Percentiles rank a stretch among this genome's conserved stretches.
These are phyloP conservation scores for Populus simonii DNA, from an alignment of 345 rosid species.

Conservation along the genomic window DNA sequence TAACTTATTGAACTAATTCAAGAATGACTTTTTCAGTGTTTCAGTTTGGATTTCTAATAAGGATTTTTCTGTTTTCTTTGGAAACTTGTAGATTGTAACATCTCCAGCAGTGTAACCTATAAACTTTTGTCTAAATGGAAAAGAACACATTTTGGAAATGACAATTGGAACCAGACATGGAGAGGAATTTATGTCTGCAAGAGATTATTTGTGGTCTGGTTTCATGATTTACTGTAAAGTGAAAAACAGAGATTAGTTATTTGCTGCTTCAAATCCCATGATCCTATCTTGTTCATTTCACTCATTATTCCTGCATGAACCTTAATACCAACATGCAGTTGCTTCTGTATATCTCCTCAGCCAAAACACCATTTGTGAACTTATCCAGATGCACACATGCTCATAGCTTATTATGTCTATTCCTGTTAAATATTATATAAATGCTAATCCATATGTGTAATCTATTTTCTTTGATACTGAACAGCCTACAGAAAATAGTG, in stretches of 20 bases:
- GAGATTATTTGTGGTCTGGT: background rate
- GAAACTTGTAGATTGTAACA: background rate
- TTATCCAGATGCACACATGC: background rate
- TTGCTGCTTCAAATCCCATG: background rate
- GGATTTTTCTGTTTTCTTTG: background rate
- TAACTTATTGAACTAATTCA: background rate
- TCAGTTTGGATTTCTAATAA: background rate
- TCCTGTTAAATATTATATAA: background rate
- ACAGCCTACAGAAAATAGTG: slow-evolving; percentile 36
- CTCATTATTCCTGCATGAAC: background rate
- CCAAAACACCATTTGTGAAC: background rate
- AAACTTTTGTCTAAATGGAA: background rate
- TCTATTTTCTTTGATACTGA: slow-evolving; percentile 12
- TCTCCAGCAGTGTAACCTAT: background rate
- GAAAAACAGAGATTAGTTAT: background rate
- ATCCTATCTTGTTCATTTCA: background rate
- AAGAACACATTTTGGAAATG: background rate
- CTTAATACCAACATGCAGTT: background rate
- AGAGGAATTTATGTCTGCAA: background rate
- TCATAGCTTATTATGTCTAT: background rate
- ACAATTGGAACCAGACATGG: background rate
- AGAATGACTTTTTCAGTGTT: background rate
- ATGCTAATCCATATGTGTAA: background rate
- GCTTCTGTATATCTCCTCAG: background rate
- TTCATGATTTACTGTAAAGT: background rate